Evolutionary conservation across 257 asterid genomes (phyloP).

Genomic region (Thymus mandschuricus): DNA sequence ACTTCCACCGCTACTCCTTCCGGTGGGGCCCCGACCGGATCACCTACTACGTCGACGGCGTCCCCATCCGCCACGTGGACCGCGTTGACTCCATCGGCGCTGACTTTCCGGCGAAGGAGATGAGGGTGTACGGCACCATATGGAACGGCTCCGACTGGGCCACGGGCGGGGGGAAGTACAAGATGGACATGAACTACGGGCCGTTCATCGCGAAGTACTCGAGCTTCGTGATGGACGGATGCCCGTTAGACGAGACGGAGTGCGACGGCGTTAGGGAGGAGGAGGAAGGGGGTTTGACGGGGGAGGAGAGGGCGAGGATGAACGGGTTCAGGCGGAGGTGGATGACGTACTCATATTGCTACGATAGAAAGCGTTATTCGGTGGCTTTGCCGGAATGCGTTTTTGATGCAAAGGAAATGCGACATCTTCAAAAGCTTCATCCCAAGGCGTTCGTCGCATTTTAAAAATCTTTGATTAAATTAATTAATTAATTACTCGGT

Average conservation of each 20-base stretch:
- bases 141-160: constrained; percentile 64
- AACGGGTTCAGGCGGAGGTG: constrained; percentile 31
- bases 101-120: constrained; percentile 50
- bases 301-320: constrained; percentile 36
- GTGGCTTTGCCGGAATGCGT: constrained; percentile 48
- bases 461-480: too few species aligned
- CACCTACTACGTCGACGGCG: constrained; percentile 42
- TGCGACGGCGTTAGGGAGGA: not conserved
- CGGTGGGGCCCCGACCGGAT: constrained; percentile 38
- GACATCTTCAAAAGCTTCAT: constrained; percentile 39
- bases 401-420: constrained; percentile 33
- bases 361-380: constrained; percentile 39
- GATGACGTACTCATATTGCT: constrained; percentile 48
- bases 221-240: constrained; percentile 38
- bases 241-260: constrained; percentile 24
- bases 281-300: not conserved
- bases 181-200: constrained; percentile 39
- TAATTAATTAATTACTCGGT: not conserved
- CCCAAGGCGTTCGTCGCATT: constrained; percentile 29
- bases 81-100: constrained; percentile 31
- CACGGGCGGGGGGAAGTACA: constrained; percentile 39
- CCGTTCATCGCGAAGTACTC: constrained; percentile 45
- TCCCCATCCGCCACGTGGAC: constrained; percentile 46
- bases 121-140: constrained; percentile 49
- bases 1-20: constrained; percentile 46